Base-by-base conservation (phyloP, 495 filamentous ascomycete species). In the Aspergillus bertholletiae region DNA sequence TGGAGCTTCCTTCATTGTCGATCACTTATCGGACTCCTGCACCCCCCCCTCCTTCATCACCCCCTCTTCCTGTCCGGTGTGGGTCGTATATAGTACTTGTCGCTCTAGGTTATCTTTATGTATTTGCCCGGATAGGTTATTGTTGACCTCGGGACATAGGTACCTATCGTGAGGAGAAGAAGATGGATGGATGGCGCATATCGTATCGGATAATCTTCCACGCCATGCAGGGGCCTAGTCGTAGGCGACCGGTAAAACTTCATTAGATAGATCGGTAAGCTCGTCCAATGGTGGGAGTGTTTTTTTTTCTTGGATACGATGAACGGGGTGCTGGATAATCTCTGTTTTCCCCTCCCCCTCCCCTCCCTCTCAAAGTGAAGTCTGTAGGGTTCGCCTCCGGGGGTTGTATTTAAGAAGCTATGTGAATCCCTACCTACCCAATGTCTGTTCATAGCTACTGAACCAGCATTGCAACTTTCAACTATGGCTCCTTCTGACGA, bases 401-500 rank as follows among this genome's bases (percentile, higher is more conserved):
- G 30, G 27, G 23, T 17, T 26, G 45, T 30, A 47, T 47, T 47
- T 47, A 47, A 47, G 30, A 7, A 30, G 45, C 8, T 12, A n/a
- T n/a, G n/a, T n/a, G n/a, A n/a, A n/a, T n/a, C n/a, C n/a, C n/a
- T n/a, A n/a, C n/a, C n/a, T n/a, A n/a, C n/a, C n/a, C n/a, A n/a
- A n/a, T n/a, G n/a, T n/a, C n/a, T n/a, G n/a, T n/a, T n/a, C n/a
- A n/a, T n/a, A n/a, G n/a, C n/a, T n/a, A n/a, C n/a, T n/a, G n/a
- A n/a, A n/a, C n/a, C n/a, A n/a, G n/a, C n/a, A 40, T 3, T 40
- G 3, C 37, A 40, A 40, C 45, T n/a, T n/a, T n/a, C n/a, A n/a
- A 61, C 8, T 18, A 70, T 68, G 68, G 40, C 58, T 51, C 60
- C 30, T 12, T 44, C 51, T 12, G 56, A 65, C 41, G 57, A 63